A percentile compares a stretch with the other conserved stretches of the same genome.
Evolutionary conservation across 768 basidiomycete genomes (phyloP).

Genomic region (Amanita pallidorosea): DNA sequence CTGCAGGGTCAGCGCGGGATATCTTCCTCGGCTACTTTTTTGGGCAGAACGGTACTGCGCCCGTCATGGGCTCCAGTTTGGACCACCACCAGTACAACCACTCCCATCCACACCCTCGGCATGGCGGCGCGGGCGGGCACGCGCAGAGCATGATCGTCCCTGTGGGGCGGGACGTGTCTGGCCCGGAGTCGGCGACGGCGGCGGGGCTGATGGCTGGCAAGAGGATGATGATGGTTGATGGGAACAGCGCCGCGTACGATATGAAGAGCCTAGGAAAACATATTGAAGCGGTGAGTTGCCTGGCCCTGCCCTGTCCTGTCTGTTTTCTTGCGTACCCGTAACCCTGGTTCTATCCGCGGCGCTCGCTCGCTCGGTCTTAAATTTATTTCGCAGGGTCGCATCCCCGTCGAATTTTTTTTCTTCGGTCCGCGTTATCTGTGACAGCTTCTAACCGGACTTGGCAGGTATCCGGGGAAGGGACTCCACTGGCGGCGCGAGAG

Average conservation of each 20-base stretch:
- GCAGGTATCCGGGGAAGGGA: slow-evolving; percentile 50
- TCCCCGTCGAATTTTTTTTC: no score
- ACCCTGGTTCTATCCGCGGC: not conserved
- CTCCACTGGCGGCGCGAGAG: slow-evolving; percentile 67
- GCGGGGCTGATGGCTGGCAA: slow-evolving; percentile 60
- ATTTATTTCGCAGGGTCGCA: no score
- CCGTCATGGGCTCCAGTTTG: slow-evolving; percentile 44
- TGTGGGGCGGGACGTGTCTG: slow-evolving; percentile 57
- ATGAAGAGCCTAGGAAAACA: slow-evolving; percentile 99
- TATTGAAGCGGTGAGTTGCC: slow-evolving; percentile 80
- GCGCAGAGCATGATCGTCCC: slow-evolving; percentile 29
- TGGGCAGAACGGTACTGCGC: slow-evolving; percentile 79
- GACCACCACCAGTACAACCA: slow-evolving; percentile 12
- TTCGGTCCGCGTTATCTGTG: slow-evolving; percentile 3
- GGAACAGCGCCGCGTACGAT: slow-evolving; percentile 80
- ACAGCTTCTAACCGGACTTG: not conserved
- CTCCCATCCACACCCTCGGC: slow-evolving; percentile 9
- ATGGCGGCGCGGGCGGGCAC: slow-evolving; percentile 10
- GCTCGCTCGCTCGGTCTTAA: not conserved
- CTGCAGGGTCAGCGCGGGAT: slow-evolving; percentile 58
- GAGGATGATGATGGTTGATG: slow-evolving; percentile 45
- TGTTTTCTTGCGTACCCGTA: not conserved
- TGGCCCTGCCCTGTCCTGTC: no score
- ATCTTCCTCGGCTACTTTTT: slow-evolving; percentile 98
- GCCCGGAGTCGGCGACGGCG: slow-evolving; percentile 35